These are phyloP conservation scores for Solanum dulcamara DNA, from an alignment of 257 asterid species.

Conservation along the genomic window DNA sequence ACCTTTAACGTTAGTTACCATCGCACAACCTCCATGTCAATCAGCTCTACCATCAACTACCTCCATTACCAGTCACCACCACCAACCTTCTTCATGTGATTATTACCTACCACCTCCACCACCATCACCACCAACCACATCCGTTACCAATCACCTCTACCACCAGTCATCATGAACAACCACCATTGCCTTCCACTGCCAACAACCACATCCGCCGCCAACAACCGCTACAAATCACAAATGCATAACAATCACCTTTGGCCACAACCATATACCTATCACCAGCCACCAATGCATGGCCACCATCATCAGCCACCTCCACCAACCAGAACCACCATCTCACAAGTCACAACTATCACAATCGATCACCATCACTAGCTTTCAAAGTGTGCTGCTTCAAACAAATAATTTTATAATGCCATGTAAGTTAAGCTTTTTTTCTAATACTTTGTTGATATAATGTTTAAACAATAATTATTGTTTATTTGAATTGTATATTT, in stretches of 20 bases:
- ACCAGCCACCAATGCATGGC: background rate
- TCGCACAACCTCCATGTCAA: background rate
- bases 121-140: background rate
- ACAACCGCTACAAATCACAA: no score
- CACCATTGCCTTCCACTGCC: background rate
- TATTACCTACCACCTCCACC: background rate
- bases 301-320: background rate
- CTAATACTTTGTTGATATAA: background rate
- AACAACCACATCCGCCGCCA: background rate
- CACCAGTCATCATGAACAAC: background rate
- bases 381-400: background rate
- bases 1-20: background rate
- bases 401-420: background rate
- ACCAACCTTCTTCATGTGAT: background rate
- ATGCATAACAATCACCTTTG: background rate
- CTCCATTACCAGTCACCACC: background rate
- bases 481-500: background rate
- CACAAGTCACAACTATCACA: background rate
- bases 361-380: background rate
- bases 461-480: background rate
- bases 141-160: background rate
- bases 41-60: background rate
- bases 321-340: background rate
- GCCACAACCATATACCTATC: background rate
- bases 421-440: background rate